Conservation (phyloP, 1,284 basidiomycete genomes). For the Leccinum subspadiceum region DNA sequence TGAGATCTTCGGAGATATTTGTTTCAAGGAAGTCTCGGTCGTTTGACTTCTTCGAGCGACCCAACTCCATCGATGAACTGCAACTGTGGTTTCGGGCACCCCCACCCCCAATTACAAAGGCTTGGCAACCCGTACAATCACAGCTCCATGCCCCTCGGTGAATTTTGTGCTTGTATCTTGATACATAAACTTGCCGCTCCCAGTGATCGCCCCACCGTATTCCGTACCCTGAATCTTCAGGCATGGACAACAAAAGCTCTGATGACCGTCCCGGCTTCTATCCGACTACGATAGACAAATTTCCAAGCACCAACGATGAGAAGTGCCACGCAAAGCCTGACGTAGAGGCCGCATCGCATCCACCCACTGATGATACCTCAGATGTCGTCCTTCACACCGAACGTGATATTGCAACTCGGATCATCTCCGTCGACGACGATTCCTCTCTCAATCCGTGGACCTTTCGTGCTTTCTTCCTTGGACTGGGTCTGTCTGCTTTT, state of each 20-base stretch:
- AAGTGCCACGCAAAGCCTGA: constrained; percentile 33
- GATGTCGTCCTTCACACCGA: constrained; percentile 40
- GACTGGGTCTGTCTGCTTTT: constrained; percentile 59
- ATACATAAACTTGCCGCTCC: neutral
- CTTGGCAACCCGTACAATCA: neutral
- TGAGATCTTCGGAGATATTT: neutral
- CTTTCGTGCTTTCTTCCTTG: constrained; percentile 56
- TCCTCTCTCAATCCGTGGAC: constrained; percentile 57
- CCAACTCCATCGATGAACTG: neutral
- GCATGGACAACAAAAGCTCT: constrained; percentile 5
- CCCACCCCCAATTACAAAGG: neutral
- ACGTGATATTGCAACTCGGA: constrained; percentile 49
- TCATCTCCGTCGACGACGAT: constrained; percentile 56
- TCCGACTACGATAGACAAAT: neutral
- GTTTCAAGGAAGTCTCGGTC: neutral
- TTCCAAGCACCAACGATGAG: constrained; percentile 27
- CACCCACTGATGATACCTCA: constrained; percentile 17
- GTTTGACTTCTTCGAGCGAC: neutral
- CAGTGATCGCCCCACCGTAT: neutral
- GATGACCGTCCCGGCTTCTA: neutral
- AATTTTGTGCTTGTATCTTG: neutral
- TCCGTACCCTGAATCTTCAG: neutral
- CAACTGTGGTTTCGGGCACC: neutral
- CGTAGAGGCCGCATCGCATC: constrained; percentile 30
- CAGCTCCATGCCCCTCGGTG: neutral